Conservation (phyloP, 2,329 filamentous ascomycete genomes). For the Chaetomiaceae sp. region DNA sequence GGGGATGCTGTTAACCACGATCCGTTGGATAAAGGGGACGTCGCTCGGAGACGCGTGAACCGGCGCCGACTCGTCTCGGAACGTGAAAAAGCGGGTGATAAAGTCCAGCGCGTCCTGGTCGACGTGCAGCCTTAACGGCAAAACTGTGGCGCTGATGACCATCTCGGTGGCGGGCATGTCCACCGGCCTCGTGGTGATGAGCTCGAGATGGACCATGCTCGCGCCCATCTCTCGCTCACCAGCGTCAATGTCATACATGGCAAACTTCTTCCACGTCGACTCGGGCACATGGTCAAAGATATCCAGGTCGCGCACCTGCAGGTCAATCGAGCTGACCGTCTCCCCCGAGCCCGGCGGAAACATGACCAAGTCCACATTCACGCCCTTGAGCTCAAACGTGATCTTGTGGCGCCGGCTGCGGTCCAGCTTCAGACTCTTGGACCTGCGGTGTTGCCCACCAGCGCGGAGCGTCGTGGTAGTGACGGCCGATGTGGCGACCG, state of each 20-base stretch:
- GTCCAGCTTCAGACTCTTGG: conserved; percentile 64
- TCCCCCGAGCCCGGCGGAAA: conserved; percentile 74
- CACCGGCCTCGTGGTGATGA: conserved; percentile 83
- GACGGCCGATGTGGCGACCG: conserved; percentile 70
- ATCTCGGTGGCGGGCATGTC: conserved; percentile 85
- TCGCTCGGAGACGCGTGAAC: conserved; percentile 60
- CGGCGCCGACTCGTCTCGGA: conserved; percentile 71
- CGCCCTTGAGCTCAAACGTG: conserved; percentile 82
- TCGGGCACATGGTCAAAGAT: conserved; percentile 92
- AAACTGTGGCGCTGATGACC: conserved; percentile 70
- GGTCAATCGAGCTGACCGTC: conserved; percentile 80
- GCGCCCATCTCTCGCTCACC: conserved; percentile 81
- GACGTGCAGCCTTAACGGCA: conserved; percentile 86
- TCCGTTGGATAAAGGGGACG: conserved; percentile 80
- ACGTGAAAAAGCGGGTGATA: conserved; percentile 94
- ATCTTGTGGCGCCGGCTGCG: conserved; percentile 93
- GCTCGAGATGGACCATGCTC: conserved; percentile 84
- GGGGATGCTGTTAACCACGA: conserved; percentile 77
- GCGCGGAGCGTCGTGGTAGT: conserved; percentile 53
- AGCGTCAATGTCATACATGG: conserved; percentile 84
- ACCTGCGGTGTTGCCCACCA: conserved; percentile 36
- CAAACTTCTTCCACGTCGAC: conserved; percentile 97
- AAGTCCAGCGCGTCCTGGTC: conserved; percentile 98
- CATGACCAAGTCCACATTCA: conserved; percentile 75
- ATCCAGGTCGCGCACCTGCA: conserved; percentile 77